Base-by-base conservation (phyloP, 2,329 filamentous ascomycete species). In the Xylaria arbuscula region DNA sequence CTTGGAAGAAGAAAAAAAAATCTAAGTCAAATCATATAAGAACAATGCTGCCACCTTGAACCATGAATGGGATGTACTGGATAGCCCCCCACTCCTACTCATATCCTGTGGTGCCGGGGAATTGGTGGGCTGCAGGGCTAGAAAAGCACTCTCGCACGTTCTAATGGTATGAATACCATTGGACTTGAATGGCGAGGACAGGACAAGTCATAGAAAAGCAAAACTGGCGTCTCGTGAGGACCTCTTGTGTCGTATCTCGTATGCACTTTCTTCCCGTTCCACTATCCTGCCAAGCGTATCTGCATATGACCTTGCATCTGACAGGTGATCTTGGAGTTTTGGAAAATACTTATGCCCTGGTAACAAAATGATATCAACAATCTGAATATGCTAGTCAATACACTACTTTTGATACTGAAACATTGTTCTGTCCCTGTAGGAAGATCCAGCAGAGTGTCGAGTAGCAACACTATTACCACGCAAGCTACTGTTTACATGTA, bases 21-120 rank as follows among this genome's bases (percentile, higher is more conserved):
- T 10, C 17, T 56, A 51, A 38, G 47, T 24, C 66, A 64, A 7
- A 55, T 48, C 55, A 47, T 56, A 59, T 45, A 64, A 54, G 51
- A 64, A 36, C 38, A 69, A n/a, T 64, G 62, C 50, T 59, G 8
- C 15, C 62, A 51, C 36, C 42, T 56, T 45, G 34, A 40, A 64
- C 58, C 36, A 19, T 22, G 53, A 48, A 65, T 53, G 62, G 40
- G 10, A 53, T n/a, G 61, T 42, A 36, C 36, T 42, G 11, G 32
- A 50, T 62, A 11, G n/a, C 42, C 13, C 50, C 50, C 36, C 13
- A 42, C 50, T 58, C 57, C 32, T 17, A 11, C 56, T 45, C 36
- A 32, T 42, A 51, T 61, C 24, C 10, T 59, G 28, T 55, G n/a
- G 34, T 36, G 15, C 47, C 34, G 40, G 47, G 50, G 38, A 28